phyloP scores from a whole-genome alignment of 1,284 basidiomycete species.

The Cutaneotrichosporon daszewskae region DNA sequence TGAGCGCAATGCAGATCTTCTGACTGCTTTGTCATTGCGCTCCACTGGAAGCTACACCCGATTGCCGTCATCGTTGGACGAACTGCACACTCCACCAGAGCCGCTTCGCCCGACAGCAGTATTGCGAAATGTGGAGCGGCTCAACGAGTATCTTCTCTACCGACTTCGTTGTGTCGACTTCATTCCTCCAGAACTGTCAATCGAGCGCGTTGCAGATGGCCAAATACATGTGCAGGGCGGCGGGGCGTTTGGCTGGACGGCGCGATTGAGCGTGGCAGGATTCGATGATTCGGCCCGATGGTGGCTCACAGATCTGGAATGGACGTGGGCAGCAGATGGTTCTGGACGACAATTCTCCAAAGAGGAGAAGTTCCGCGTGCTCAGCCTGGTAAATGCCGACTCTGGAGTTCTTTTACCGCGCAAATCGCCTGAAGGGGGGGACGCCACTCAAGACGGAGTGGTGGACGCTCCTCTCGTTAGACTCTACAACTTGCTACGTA shows the following conservation, averaged over 20 bases:
- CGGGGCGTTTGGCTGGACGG: slow-evolving; percentile 30
- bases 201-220: slow-evolving; percentile 36
- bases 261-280: slow-evolving; percentile 34
- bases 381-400: no score
- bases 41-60: slow-evolving; percentile 31
- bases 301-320: slow-evolving; percentile 42
- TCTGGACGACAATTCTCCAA: no score
- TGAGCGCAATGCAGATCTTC: slow-evolving; percentile 40
- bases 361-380: no score
- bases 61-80: slow-evolving; percentile 31
- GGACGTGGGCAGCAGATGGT: slow-evolving; percentile 32
- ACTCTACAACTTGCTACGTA: slow-evolving; percentile 40
- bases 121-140: slow-evolving; percentile 26
- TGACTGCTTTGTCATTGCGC: slow-evolving; percentile 35
- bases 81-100: slow-evolving; percentile 28
- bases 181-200: slow-evolving; percentile 32
- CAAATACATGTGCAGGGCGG: slow-evolving; percentile 29
- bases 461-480: slow-evolving; percentile 40
- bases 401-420: no score
- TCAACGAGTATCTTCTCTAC: slow-evolving; percentile 38
- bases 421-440: no score
- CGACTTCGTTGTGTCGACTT: slow-evolving; percentile 39
- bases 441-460: not conserved
- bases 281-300: slow-evolving; percentile 36
- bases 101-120: slow-evolving; percentile 28